A percentile compares a stretch with the other conserved stretches of the same genome.
Evolutionary conservation across 2,329 filamentous ascomycete genomes (phyloP).

Genomic region (Fusarium luffae): DNA sequence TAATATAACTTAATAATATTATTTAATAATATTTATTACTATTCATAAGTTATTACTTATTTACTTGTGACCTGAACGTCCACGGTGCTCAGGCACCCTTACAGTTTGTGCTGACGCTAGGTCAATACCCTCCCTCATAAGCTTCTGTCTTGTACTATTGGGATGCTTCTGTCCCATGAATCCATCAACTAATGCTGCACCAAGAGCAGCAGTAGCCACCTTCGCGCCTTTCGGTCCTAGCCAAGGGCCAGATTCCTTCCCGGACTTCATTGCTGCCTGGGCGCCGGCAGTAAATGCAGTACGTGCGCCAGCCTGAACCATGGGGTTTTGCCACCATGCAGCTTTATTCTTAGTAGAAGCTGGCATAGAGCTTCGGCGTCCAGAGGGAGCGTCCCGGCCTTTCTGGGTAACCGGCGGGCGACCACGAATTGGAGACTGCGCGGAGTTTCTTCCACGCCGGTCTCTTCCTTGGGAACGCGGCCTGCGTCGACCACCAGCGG

Average conservation of each 20-base stretch:
- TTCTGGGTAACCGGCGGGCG: conserved; percentile 39
- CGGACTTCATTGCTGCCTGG: conserved; percentile 59
- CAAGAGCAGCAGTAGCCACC: conserved; percentile 60
- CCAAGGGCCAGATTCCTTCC: conserved; percentile 59
- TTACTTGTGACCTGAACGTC: not conserved
- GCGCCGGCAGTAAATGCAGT: conserved; percentile 62
- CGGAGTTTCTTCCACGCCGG: conserved; percentile 16
- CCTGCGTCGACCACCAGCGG: conserved; percentile 27
- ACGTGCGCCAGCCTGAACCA: conserved; percentile 56
- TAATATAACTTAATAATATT: too few relatives aligned
- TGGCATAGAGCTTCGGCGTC: conserved; percentile 51
- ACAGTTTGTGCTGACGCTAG: conserved; percentile 35
- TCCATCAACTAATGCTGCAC: conserved; percentile 61
- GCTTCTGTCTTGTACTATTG: conserved; percentile 40
- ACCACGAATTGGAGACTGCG: conserved; percentile 38
- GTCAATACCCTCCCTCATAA: conserved; percentile 44
- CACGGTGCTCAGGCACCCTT: conserved; percentile 1
- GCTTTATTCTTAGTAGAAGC: conserved; percentile 40
- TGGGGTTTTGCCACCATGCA: conserved; percentile 53
- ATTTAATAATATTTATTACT: not conserved
- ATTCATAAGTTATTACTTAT: not conserved
- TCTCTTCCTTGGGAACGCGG: conserved; percentile 43
- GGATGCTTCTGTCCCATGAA: conserved; percentile 54
- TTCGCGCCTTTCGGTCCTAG: conserved; percentile 61
- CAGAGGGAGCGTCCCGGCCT: conserved; percentile 26